phyloP scores from a whole-genome alignment of 148 eudicot genomes.

The Chenopodium album region DNA sequence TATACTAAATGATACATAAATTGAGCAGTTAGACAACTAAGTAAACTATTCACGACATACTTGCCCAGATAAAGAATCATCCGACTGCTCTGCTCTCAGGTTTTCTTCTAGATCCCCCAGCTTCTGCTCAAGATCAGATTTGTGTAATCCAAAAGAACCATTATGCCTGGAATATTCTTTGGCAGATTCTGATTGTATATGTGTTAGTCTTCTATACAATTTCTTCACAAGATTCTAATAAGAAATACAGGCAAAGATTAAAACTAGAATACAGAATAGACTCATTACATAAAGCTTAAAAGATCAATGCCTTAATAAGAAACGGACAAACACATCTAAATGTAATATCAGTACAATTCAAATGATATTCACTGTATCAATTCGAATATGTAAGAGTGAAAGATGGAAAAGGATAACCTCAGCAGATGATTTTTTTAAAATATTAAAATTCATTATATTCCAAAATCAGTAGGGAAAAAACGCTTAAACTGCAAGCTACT shows the following conservation, averaged over 20 bases:
- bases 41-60: slow-evolving; percentile 33
- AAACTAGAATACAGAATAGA: background rate
- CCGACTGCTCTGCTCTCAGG: slow-evolving; percentile 25
- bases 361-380: background rate
- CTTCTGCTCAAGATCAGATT: slow-evolving; percentile 22
- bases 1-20: background rate
- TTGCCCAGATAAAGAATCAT: slow-evolving; percentile 34
- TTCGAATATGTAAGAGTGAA: background rate
- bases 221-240: slow-evolving; percentile 32
- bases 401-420: background rate
- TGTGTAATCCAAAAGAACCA: slow-evolving; percentile 23
- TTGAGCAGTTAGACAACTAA: background rate
- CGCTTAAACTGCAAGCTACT: background rate
- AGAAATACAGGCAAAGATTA: slow-evolving; percentile 17
- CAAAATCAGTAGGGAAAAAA: background rate
- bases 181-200: slow-evolving; percentile 20
- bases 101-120: slow-evolving; percentile 38
- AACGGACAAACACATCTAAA: background rate
- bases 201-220: slow-evolving; percentile 25
- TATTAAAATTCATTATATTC: background rate
- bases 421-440: background rate
- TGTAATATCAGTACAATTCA: background rate
- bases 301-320: background rate
- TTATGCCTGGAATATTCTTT: slow-evolving; percentile 14
- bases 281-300: background rate